phyloP scores from a whole-genome alignment of 1,284 basidiomycete genomes.

The Tilletia caries region DNA sequence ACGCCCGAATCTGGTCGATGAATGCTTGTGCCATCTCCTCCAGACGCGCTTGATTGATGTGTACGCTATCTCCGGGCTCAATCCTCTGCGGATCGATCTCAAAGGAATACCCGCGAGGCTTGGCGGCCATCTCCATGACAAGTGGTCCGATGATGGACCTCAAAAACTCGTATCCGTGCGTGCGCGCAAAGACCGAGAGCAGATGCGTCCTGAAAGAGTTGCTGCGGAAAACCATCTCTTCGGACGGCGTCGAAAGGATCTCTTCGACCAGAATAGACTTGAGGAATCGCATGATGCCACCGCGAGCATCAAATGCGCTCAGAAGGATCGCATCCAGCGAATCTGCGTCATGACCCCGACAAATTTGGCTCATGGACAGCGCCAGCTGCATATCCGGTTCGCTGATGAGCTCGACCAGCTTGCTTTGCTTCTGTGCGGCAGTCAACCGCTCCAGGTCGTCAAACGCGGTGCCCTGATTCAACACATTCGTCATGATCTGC shows the following conservation, averaged over 20 bases:
- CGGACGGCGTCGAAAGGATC: constrained; percentile 37
- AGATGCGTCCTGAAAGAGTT: constrained; percentile 47
- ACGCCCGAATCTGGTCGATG: constrained; percentile 48
- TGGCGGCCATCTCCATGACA: constrained; percentile 42
- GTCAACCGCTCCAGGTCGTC: constrained; percentile 45
- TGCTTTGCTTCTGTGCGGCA: constrained; percentile 31
- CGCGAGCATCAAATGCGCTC: constrained; percentile 45
- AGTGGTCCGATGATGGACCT: constrained; percentile 46
- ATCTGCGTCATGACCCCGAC: constrained; percentile 37
- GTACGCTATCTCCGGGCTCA: constrained; percentile 35
- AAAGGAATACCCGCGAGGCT: constrained; percentile 42
- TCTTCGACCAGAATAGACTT: constrained; percentile 43
- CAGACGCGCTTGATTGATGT: constrained; percentile 38
- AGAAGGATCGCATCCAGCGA: constrained; percentile 36
- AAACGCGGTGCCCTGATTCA: constrained; percentile 64
- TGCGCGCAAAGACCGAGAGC: constrained; percentile 40
- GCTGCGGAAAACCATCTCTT: constrained; percentile 49
- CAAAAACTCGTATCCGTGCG: constrained; percentile 50
- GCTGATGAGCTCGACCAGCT: constrained; percentile 40
- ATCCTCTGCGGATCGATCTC: constrained; percentile 45
- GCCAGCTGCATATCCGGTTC: constrained; percentile 42
- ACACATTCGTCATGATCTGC: constrained; percentile 78
- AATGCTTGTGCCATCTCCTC: constrained; percentile 48
- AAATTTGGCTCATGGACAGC: constrained; percentile 41
- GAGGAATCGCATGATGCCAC: constrained; percentile 44